phyloP scores from a whole-genome alignment of 1,139 yeast species.

The Diutina neorugosa region DNA sequence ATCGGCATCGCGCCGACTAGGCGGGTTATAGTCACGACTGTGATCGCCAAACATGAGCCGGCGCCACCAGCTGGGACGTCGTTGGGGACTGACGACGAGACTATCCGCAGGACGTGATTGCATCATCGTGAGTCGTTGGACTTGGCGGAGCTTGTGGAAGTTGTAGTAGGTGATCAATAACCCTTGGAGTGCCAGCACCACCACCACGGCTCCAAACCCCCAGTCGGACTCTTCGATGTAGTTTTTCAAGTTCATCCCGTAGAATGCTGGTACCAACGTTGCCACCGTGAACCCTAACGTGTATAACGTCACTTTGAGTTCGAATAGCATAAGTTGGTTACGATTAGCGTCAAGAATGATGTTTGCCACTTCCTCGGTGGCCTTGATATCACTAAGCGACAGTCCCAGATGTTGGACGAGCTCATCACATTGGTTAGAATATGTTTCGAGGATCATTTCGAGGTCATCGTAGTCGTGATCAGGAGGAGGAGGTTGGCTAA shows the following conservation, averaged over 20 bases:
- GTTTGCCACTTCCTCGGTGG: slow-evolving; percentile 93
- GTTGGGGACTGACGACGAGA: neutral
- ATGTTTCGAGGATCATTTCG: slow-evolving; percentile 85
- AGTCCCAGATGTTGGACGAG: slow-evolving; percentile 90
- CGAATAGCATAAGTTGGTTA: slow-evolving; percentile 84
- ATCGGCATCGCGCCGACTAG: slow-evolving; percentile 39
- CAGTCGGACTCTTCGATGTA: slow-evolving; percentile 66
- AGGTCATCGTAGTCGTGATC: slow-evolving; percentile 52
- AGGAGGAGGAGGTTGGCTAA: slow-evolving; percentile 30
- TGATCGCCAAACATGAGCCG: slow-evolving; percentile 15
- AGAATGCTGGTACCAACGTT: slow-evolving; percentile 57
- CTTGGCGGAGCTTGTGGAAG: slow-evolving; percentile 37
- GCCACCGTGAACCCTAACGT: slow-evolving; percentile 81
- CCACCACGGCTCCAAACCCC: slow-evolving; percentile 57
- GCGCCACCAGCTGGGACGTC: slow-evolving; percentile 11
- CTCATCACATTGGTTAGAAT: slow-evolving; percentile 92
- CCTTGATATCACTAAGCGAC: slow-evolving; percentile 69
- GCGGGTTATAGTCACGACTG: slow-evolving; percentile 13
- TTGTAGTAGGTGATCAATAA: slow-evolving; percentile 27
- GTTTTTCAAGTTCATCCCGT: slow-evolving; percentile 92
- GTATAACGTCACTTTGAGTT: slow-evolving; percentile 72
- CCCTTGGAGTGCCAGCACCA: slow-evolving; percentile 34
- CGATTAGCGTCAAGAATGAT: slow-evolving; percentile 91
- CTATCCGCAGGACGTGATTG: neutral
- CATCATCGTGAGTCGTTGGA: slow-evolving; percentile 56